These are phyloP conservation scores for Fusarium coffeatum DNA, from an alignment of 2,329 filamentous ascomycete species.

Conservation along the genomic window DNA sequence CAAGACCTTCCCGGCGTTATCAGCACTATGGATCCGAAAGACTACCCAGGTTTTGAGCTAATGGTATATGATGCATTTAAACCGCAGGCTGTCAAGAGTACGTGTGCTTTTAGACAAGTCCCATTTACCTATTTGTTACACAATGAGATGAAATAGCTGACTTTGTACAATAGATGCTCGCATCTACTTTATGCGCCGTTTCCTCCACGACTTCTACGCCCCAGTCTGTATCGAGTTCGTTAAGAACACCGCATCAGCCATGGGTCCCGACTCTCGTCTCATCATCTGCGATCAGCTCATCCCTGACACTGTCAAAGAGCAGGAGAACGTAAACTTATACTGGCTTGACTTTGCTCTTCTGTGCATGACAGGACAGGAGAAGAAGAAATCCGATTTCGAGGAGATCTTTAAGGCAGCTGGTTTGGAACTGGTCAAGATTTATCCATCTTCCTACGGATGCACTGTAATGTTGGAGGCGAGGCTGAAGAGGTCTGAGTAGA, in stretches of 20 bases:
- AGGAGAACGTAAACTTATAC: constrained; percentile 45
- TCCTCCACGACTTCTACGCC: constrained; percentile 50
- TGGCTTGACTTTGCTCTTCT: constrained; percentile 50
- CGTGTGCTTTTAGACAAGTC: background rate
- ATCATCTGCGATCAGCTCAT: constrained; percentile 52
- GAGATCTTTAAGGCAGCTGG: constrained; percentile 49
- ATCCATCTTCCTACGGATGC: constrained; percentile 46
- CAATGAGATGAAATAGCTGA: background rate
- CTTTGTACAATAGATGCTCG: constrained; percentile 43
- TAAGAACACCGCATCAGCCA: constrained; percentile 47
- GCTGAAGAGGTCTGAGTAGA: constrained; percentile 29
- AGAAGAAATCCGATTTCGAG: constrained; percentile 47
- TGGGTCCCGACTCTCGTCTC: constrained; percentile 50
- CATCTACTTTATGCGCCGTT: constrained; percentile 50
- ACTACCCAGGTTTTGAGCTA: constrained; percentile 44
- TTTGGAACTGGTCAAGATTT: constrained; percentile 50
- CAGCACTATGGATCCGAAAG: constrained; percentile 23
- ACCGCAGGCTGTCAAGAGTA: constrained; percentile 41
- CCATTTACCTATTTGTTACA: background rate
- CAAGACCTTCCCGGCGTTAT: constrained; percentile 53
- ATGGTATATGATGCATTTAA: constrained; percentile 42
- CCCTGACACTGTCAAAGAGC: constrained; percentile 47
- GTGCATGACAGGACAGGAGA: constrained; percentile 50
- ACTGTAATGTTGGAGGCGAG: constrained; percentile 50
- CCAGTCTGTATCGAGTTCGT: constrained; percentile 49